These are phyloP conservation scores for Capsella rubella DNA, from an alignment of 441 rosid species.

Conservation along the genomic window DNA sequence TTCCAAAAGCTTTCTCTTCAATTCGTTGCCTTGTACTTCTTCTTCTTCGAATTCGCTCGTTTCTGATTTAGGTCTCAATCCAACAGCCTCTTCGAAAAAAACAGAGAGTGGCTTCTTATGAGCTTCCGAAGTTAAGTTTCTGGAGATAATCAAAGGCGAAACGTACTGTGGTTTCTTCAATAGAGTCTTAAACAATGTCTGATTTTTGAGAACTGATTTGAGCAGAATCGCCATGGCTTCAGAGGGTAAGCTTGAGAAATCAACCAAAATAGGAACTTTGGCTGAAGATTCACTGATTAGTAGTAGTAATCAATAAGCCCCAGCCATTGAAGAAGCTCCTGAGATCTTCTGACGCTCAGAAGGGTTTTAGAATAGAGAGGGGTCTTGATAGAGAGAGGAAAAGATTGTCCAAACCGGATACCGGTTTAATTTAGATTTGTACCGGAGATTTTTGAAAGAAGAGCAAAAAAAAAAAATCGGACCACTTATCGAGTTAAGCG, in stretches of 20 bases:
- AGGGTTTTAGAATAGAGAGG: not conserved
- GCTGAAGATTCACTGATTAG: not conserved
- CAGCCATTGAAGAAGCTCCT: constrained; percentile 23
- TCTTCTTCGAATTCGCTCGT: constrained; percentile 21
- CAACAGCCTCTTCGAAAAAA: constrained; percentile 63
- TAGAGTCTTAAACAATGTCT: constrained; percentile 17
- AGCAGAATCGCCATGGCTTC: constrained; percentile 39
- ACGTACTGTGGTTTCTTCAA: constrained; percentile 4
- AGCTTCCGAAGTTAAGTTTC: constrained; percentile 38
- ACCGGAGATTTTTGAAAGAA: not conserved
- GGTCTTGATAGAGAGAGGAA: constrained; percentile 2
- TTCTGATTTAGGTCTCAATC: constrained; percentile 49
- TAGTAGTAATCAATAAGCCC: not conserved
- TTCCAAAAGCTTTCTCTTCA: constrained; percentile 50
- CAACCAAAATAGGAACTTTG: not conserved
- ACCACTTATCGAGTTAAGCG: no score
- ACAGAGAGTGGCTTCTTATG: constrained; percentile 44
- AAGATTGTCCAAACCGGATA: constrained; percentile 8
- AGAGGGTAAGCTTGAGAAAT: not conserved
- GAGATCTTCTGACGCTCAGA: not conserved
- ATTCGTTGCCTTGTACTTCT: constrained; percentile 33
- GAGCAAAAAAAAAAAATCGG: not conserved
- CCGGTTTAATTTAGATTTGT: not conserved
- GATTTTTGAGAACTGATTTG: constrained; percentile 40
- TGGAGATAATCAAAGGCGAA: constrained; percentile 16